Conservation (phyloP, 2,329 filamentous ascomycete genomes). For the Leptoxyphium fumago region DNA sequence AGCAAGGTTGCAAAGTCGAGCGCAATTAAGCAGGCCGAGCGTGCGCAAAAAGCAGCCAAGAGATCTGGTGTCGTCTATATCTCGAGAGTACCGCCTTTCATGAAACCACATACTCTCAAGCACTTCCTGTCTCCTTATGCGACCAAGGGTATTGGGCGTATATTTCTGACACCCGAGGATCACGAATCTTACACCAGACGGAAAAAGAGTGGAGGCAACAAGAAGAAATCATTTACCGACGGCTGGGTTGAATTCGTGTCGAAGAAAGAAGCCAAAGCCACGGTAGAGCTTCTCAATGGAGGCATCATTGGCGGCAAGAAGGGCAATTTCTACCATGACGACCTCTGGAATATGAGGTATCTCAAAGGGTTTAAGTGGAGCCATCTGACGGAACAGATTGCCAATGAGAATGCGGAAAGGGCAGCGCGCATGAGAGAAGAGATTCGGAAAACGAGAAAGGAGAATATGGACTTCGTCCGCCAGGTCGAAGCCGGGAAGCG, state of each 20-base stretch:
- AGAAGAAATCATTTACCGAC: conserved; percentile 67
- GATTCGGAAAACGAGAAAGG: conserved; percentile 57
- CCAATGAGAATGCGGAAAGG: conserved; percentile 67
- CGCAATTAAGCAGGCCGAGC: conserved; percentile 53
- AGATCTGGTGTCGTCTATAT: conserved; percentile 73
- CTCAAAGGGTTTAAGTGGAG: conserved; percentile 73
- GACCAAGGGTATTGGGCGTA: conserved; percentile 48
- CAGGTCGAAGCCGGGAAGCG: conserved; percentile 72
- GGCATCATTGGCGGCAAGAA: conserved; percentile 73
- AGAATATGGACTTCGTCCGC: conserved; percentile 68
- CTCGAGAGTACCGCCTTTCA: conserved; percentile 73
- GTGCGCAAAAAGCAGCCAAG: conserved; percentile 48
- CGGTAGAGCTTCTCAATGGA: conserved; percentile 61
- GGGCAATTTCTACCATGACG: conserved; percentile 67
- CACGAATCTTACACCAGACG: conserved; percentile 50
- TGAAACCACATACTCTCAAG: conserved; percentile 68
- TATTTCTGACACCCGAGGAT: conserved; percentile 68
- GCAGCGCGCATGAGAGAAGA: conserved; percentile 63
- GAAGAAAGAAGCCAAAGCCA: conserved; percentile 65
- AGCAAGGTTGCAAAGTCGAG: conserved; percentile 20
- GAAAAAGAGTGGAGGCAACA: conserved; percentile 62
- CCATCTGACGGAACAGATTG: conserved; percentile 57
- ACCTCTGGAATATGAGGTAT: conserved; percentile 75
- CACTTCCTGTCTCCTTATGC: conserved; percentile 64
- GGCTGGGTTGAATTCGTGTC: conserved; percentile 73